Conservation (phyloP, 352 stramenopile genomes). For the Globisporangium canariense region DNA sequence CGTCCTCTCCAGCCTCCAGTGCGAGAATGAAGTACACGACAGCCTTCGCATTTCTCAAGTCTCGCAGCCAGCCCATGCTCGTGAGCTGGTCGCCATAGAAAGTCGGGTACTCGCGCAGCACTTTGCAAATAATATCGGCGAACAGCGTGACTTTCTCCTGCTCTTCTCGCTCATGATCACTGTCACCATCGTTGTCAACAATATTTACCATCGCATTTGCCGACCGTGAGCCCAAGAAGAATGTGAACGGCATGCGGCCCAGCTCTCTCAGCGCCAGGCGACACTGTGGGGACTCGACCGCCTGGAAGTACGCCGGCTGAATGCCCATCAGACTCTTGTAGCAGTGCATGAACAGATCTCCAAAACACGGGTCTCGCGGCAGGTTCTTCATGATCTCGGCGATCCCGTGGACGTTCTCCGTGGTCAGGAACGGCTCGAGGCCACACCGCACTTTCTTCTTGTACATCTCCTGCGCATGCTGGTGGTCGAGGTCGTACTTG, state of each 20-base stretch:
- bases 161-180: slow-evolving; percentile 36
- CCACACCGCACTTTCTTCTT: slow-evolving; percentile 79
- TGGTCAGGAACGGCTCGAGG: slow-evolving; percentile 50
- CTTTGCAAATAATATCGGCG: slow-evolving; percentile 64
- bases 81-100: slow-evolving; percentile 72
- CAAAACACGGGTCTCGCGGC: slow-evolving; percentile 66
- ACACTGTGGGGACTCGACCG: slow-evolving; percentile 43
- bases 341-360: slow-evolving; percentile 70
- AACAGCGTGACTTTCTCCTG: slow-evolving; percentile 43
- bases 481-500: slow-evolving; percentile 78
- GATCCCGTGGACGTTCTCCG: slow-evolving; percentile 66
- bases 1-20: slow-evolving; percentile 50
- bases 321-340: slow-evolving; percentile 56
- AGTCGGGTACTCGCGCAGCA: slow-evolving; percentile 54
- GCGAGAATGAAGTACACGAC: slow-evolving; percentile 67
- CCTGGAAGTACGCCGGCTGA: slow-evolving; percentile 55
- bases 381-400: slow-evolving; percentile 83
- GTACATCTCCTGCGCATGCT: slow-evolving; percentile 62
- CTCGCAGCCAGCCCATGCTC: slow-evolving; percentile 56
- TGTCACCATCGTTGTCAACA: slow-evolving; percentile 25
- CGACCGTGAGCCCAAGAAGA: slow-evolving; percentile 58
- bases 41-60: slow-evolving; percentile 42
- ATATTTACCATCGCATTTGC: slow-evolving; percentile 60
- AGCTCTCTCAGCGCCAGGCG: slow-evolving; percentile 47
- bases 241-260: slow-evolving; percentile 57